Evolutionary conservation across 2,329 filamentous ascomycete genomes (phyloP).

Genomic region (Septoria petroselini): DNA sequence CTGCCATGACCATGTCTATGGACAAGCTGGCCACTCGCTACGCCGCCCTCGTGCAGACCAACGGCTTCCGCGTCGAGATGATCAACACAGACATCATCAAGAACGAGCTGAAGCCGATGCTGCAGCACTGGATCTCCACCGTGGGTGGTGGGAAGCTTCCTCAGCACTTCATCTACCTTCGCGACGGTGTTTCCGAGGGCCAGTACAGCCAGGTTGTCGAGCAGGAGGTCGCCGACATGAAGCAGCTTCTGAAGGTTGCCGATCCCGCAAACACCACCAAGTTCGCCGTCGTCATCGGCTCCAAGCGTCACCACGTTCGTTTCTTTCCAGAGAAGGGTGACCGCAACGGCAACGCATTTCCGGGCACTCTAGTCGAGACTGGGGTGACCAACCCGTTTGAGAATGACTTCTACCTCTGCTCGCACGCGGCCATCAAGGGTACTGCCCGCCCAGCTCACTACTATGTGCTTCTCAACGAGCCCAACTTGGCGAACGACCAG

Average conservation of each 20-base stretch:
- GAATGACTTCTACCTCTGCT: slow-evolving; percentile 77
- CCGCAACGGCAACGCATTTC: slow-evolving; percentile 74
- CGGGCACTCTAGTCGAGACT: slow-evolving; percentile 81
- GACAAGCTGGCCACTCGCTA: slow-evolving; percentile 72
- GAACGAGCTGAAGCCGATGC: slow-evolving; percentile 63
- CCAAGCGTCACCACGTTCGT: slow-evolving; percentile 90
- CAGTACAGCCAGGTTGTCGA: slow-evolving; percentile 78
- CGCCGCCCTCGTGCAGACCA: slow-evolving; percentile 74
- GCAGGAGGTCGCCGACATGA: slow-evolving; percentile 72
- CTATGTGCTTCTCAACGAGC: slow-evolving; percentile 81
- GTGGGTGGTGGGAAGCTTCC: slow-evolving; percentile 58
- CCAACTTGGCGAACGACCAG: slow-evolving; percentile 61
- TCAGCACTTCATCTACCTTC: slow-evolving; percentile 81
- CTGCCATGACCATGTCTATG: slow-evolving; percentile 78
- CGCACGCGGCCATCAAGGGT: slow-evolving; percentile 82
- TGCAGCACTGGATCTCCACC: slow-evolving; percentile 58
- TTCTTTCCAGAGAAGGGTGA: slow-evolving; percentile 79
- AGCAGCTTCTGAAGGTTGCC: slow-evolving; percentile 43
- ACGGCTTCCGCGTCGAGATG: slow-evolving; percentile 78
- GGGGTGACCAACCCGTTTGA: slow-evolving; percentile 90
- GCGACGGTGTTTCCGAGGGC: slow-evolving; percentile 86
- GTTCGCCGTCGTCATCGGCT: slow-evolving; percentile 82
- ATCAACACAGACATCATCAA: slow-evolving; percentile 62
- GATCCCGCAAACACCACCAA: slow-evolving; percentile 52
- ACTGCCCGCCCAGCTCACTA: slow-evolving; percentile 85